A percentile compares a stretch with the other conserved stretches of the same genome.
Evolutionary conservation across 169 alveolate species (phyloP).

Genomic region (Plasmodium cynomolgi): DNA sequence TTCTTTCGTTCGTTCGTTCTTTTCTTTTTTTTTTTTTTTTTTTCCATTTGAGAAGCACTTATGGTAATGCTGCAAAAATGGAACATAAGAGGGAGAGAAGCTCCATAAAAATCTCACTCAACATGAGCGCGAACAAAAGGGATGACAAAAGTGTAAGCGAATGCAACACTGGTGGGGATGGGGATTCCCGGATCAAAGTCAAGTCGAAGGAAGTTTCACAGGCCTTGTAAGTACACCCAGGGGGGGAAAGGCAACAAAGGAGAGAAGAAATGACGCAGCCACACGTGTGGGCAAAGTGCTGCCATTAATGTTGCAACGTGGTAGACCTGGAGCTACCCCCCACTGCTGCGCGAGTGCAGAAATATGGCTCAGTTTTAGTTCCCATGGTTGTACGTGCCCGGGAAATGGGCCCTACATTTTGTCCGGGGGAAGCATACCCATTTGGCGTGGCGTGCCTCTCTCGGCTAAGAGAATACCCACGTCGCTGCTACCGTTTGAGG

Average conservation of each 20-base stretch:
- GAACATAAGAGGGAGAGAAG: slow-evolving; percentile 7
- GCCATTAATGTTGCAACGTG: not conserved
- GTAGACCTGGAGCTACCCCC: not conserved
- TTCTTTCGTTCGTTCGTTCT: no score
- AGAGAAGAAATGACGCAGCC: not conserved
- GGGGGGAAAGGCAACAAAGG: not conserved
- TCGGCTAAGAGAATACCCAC: no score
- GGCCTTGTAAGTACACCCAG: slow-evolving; percentile 10
- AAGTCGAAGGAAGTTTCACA: slow-evolving; percentile 21
- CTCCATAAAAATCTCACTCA: slow-evolving; percentile 45
- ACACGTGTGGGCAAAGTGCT: not conserved
- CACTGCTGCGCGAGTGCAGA: not conserved
- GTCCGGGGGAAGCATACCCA: not conserved
- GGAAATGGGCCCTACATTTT: not conserved
- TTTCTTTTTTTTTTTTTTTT: not conserved
- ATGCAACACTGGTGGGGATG: not conserved
- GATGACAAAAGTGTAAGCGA: not conserved
- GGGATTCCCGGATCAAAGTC: not conserved
- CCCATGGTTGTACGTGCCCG: not conserved
- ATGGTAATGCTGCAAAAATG: not conserved
- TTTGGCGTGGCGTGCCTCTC: no score
- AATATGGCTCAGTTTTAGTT: not conserved
- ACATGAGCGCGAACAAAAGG: slow-evolving; percentile 7
- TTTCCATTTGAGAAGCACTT: not conserved
- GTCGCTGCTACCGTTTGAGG: not conserved